Conservation (phyloP, 2,329 filamentous ascomycete species). For the Leptographium galeiforme region DNA sequence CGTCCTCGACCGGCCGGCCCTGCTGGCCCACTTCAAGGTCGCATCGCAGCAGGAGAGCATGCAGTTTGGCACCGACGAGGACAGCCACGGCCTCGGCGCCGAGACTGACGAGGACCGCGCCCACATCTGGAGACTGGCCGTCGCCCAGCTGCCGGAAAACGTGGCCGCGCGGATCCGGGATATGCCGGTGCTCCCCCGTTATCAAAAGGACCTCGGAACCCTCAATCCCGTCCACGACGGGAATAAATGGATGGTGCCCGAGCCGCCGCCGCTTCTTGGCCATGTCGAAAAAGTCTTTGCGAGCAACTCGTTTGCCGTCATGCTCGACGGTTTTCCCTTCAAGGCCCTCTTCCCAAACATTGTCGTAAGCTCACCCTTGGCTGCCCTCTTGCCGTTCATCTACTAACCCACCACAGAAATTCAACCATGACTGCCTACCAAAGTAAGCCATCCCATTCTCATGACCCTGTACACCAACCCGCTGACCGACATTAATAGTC, state of each 20-base stretch:
- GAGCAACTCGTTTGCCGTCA: conserved; percentile 18
- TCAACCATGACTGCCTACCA: conserved; percentile 18
- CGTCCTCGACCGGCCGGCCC: conserved; percentile 18
- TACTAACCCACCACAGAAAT: conserved; percentile 6
- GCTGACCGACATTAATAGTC: conserved; percentile 6
- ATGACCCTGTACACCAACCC: no score
- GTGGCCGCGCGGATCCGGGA: neutral
- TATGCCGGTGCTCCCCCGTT: conserved; percentile 4
- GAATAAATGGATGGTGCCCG: neutral
- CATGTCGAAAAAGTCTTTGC: conserved; percentile 21
- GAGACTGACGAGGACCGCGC: conserved; percentile 1
- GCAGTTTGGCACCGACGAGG: neutral
- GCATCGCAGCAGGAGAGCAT: neutral
- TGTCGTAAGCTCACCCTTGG: conserved; percentile 9
- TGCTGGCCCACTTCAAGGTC: conserved; percentile 13
- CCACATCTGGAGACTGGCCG: conserved; percentile 1
- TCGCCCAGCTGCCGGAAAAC: conserved; percentile 3
- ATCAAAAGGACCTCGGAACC: neutral
- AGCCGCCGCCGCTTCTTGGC: conserved; percentile 5
- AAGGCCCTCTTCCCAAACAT: conserved; percentile 11
- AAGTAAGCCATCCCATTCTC: conserved; percentile 3
- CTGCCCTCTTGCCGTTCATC: neutral
- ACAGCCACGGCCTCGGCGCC: conserved; percentile 6
- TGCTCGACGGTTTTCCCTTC: conserved; percentile 13
- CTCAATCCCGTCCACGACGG: neutral